Base-by-base conservation (phyloP, 306 rosid genomes). In the Spatholobus suberectus region DNA sequence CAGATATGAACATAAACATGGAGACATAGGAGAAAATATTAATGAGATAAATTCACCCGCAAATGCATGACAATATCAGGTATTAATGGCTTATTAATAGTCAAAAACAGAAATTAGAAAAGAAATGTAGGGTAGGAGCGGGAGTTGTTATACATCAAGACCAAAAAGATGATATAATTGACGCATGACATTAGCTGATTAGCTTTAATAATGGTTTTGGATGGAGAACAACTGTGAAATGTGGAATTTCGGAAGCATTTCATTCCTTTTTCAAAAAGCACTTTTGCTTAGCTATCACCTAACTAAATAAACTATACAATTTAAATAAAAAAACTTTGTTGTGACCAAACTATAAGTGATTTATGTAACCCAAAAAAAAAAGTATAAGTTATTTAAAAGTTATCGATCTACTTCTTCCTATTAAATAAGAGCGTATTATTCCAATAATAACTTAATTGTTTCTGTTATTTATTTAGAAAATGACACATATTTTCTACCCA, bases 201-300 rank as follows among this genome's bases (percentile, higher is more conserved):
- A 73, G 76, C 55, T 86, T 81, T 66, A 54, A 65, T 67, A 35
- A 78, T 83, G 44, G 70, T 23, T 70, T 75, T 47, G 43, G 73
- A 80, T 84, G 91, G 90, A 86, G 18, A 85, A 79, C 89, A 89
- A 89, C 92, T 83, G 89, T 87, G 76, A 81, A 26, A 11, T 52
- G 78, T 72, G 74, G 82, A 83, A 83, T 75, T 77, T 85, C 15
- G 34, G 71, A 54, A 58, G 47, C 57, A 65, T 68, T 65, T 47
- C 63, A 26, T 54, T 40, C 5, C 49, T 68, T 27, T 75, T 83
- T 81, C 68, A 20, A 27, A 67, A 54, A 82, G 55, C 55, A 76
- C 86, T 76, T 76, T 76, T 57, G 77, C 34, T 74, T 82, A 21
- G 8, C 23, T 51, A 29, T 23, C 49, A 61, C 65, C 79, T 59